Base-by-base conservation (phyloP, 768 basidiomycete species). In the Erythrobasidium yunnanense region DNA sequence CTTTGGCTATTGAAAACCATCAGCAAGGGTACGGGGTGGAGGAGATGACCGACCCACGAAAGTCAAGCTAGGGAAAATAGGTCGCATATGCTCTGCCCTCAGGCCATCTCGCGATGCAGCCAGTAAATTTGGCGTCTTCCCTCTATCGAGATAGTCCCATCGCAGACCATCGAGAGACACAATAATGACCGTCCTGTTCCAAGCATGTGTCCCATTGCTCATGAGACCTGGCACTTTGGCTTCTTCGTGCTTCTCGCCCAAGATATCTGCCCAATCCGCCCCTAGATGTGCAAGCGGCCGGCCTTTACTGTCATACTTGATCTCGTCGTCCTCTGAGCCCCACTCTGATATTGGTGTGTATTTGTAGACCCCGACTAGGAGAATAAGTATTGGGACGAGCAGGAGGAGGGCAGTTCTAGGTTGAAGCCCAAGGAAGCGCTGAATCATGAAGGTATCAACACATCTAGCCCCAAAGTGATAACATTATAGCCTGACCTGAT, bases 151-250 rank as follows among this genome's bases (percentile, higher is more conserved):
- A 73, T 92, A 92, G 74, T 88, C 87, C 34, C 90, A 87, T 58
- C 88, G 88, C 33, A 92, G 77, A 0, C 90, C 90, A 72, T 92
- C 90, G 34, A 92, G 87, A 29, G 88, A 90, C 2, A 92, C 83
- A 60, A 92, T 81, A 20, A 92, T 74, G 6, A 89, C 87, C 4
- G 54, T 55, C 15, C 42, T 55, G 33, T 55, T 55, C 33, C 34
- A 55, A 32, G 33, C 34, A 25, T 55, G 54, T 4, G 54, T 55
- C 4, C 54, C 54, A 34, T 55, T 55, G 8, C 29, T 55, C 23
- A 13, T 34, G 15, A 55, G n/a, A 20, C 27, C 30, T 34, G 27
- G 7, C n/a, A n/a, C n/a, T n/a, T n/a, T n/a, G n/a, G n/a, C n/a
- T n/a, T n/a, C n/a, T n/a, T n/a, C n/a, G n/a, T n/a, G n/a, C n/a